A percentile compares a stretch with the other conserved stretches of the same genome.
Evolutionary conservation across 306 rosid species (phyloP).

Genomic region (Vigna unguiculata): DNA sequence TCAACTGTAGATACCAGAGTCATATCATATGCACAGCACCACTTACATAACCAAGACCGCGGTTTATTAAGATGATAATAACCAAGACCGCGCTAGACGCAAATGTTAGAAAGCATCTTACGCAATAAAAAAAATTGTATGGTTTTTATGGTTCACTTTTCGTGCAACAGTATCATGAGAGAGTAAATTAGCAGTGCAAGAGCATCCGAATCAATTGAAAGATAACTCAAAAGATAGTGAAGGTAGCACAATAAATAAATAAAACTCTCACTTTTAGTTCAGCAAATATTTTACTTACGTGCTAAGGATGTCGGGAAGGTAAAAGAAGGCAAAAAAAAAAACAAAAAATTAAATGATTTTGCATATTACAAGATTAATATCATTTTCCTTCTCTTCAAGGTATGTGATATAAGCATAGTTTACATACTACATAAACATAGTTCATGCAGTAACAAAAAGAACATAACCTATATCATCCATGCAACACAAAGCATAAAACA

Average conservation of each 20-base stretch:
- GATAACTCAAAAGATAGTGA: neutral
- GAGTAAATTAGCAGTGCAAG: neutral
- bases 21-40: neutral
- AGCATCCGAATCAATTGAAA: neutral
- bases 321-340: neutral
- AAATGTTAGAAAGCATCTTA: neutral
- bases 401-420: neutral
- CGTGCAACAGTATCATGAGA: neutral
- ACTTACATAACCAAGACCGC: neutral
- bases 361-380: neutral
- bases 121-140: neutral
- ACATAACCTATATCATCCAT: neutral
- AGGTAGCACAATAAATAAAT: neutral
- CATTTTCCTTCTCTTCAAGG: neutral
- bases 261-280: neutral
- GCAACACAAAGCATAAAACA: neutral
- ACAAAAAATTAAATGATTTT: neutral
- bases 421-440: neutral
- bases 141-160: neutral
- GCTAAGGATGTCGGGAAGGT: neutral
- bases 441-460: neutral
- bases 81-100: neutral
- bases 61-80: neutral
- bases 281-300: neutral
- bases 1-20: neutral